Evolutionary conservation across 805 yeast species (phyloP), one percentile per base, ranked within the genome.

Genomic region (Wickerhamiella occidentalis): DNA sequence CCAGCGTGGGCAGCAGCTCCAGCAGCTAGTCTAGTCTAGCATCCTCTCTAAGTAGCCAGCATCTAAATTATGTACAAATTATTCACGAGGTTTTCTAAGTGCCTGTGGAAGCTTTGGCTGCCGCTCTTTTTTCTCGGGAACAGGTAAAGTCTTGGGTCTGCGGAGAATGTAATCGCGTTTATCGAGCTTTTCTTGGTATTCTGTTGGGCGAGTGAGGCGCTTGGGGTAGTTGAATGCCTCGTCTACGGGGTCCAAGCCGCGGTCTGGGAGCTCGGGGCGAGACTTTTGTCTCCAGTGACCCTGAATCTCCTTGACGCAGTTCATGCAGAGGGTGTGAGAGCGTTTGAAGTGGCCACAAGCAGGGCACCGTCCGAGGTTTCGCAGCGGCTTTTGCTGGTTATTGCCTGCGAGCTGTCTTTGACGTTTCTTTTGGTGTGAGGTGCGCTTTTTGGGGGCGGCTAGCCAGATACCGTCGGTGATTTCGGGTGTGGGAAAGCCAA

Each of bases 371-470:
- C 82, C 85, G 60, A 92, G 70, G 62, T 85, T 81, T 50, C 79
- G 76, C 55, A 84, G 72, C 46, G 80, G 79, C 63, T 84, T 78
- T 56, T 85, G 70, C 58, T 87, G 92, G 64, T 86, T 90, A 51
- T 78, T 74, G 9, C 85, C 94, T 3, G 86, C 87, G 56, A 85
- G 77, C 57, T 82, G 78, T 68, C 88, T 79, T 63, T 77, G 81
- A 66, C 96, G 80, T 61, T 85, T 83, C 65, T 85, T 84, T 68
- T 78, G 78, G 64, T 86, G 85, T 6, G 97, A 86, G 1, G 79
- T 79, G 66, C 87, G 88, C 77, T 88, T 87, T 72, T 92, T 92
- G 49, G 98, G 97, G 6, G 80, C 96, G 5, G 98, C 98, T 56
- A 48, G 37, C 43, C 38, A 25, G 36, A 37, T 36, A n/a, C 48